A percentile compares a stretch with the other conserved stretches of the same genome.
These are phyloP conservation scores for Capsicum pubescens DNA, from an alignment of 257 asterid species.

Conservation along the genomic window DNA sequence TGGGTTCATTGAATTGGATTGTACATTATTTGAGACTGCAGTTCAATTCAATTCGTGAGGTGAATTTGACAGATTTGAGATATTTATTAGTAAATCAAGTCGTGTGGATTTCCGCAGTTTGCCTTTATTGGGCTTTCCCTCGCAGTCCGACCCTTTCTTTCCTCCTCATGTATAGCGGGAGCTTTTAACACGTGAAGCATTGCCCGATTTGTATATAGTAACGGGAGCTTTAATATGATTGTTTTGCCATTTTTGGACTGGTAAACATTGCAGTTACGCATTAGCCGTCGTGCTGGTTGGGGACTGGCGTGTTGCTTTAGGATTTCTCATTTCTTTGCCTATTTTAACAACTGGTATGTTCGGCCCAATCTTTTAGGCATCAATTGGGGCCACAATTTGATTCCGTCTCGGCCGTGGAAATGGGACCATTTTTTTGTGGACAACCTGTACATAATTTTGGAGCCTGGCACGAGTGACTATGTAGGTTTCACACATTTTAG, in stretches of 20 bases:
- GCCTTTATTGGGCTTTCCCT: background rate
- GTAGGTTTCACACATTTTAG: background rate
- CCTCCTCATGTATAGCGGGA: no score
- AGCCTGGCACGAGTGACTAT: background rate
- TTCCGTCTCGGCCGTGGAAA: background rate
- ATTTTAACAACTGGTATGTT: background rate
- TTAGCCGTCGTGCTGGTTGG: conserved; percentile 10
- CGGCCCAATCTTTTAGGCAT: background rate
- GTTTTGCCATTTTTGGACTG: conserved; percentile 17
- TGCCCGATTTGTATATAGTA: no score
- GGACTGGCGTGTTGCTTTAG: conserved; percentile 19
- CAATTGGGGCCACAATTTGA: background rate
- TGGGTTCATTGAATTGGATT: conserved; percentile 22
- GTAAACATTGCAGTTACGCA: background rate
- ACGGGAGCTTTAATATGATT: no score
- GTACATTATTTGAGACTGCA: conserved; percentile 25
- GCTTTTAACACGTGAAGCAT: no score
- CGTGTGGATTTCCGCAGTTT: background rate
- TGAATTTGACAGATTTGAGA: background rate
- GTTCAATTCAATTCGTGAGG: conserved; percentile 3
- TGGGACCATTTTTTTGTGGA: background rate
- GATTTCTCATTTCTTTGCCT: background rate
- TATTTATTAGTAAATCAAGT: background rate
- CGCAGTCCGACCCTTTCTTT: no score
- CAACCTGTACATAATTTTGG: background rate